Conservation (phyloP, 225 moss, liverwort and hornwort genomes). For the Polytrichum commune region DNA sequence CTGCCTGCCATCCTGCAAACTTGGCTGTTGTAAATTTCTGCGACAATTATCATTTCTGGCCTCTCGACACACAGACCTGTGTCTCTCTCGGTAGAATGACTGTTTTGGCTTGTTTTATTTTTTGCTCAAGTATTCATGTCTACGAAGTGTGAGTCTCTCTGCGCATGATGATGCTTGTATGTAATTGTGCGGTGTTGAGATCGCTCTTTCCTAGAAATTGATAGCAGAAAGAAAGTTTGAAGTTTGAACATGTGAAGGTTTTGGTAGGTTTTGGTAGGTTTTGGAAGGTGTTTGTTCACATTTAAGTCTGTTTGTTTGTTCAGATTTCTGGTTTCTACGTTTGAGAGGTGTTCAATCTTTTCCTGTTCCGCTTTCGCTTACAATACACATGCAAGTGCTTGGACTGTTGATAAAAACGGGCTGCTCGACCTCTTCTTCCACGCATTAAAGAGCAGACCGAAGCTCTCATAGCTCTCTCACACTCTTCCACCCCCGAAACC, state of each 20-base stretch:
- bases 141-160: no score
- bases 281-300: not conserved
- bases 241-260: not conserved
- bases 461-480: conserved; percentile 9
- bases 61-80: no score
- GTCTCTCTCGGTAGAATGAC: no score
- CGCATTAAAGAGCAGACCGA: conserved; percentile 2
- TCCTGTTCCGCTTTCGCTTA: conserved; percentile 9
- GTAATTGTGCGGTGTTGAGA: not conserved
- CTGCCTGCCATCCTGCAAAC: no score
- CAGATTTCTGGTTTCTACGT: not conserved
- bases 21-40: no score
- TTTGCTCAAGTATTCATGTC: no score
- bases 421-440: not conserved
- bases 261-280: not conserved
- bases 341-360: not conserved
- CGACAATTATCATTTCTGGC: no score
- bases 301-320: no score
- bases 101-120: no score
- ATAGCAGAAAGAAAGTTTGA: not conserved
- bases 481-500: not conserved
- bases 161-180: not conserved
- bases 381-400: conserved; percentile 10
- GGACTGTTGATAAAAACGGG: not conserved
- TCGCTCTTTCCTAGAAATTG: not conserved